Evolutionary conservation across 2,329 filamentous ascomycete species (phyloP).

Genomic region (Cercospora canescens): DNA sequence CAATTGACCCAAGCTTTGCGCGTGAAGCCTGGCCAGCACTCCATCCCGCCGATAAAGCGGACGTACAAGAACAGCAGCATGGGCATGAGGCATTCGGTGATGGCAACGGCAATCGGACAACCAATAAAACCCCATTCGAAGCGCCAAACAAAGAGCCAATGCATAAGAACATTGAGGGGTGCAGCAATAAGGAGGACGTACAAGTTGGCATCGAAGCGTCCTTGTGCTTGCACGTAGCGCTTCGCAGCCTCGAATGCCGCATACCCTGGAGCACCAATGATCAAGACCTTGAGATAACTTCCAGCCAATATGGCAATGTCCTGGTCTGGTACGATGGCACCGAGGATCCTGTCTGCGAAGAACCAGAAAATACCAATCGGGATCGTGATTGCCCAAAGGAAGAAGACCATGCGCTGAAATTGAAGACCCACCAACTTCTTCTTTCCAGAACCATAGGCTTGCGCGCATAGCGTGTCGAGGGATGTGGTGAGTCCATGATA

Average conservation of each 20-base stretch:
- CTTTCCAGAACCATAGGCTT: slow-evolving; percentile 89
- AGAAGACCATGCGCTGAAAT: slow-evolving; percentile 77
- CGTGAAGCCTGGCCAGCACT: slow-evolving; percentile 83
- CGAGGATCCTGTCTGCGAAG: slow-evolving; percentile 64
- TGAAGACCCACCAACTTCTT: slow-evolving; percentile 86
- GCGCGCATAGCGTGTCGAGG: slow-evolving; percentile 87
- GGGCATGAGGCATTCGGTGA: slow-evolving; percentile 75
- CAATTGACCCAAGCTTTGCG: slow-evolving; percentile 70
- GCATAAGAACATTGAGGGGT: slow-evolving; percentile 76
- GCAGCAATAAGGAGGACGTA: slow-evolving; percentile 82
- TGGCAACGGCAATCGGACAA: slow-evolving; percentile 73
- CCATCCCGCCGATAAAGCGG: slow-evolving; percentile 66
- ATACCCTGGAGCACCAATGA: slow-evolving; percentile 72
- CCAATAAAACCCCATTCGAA: slow-evolving; percentile 70
- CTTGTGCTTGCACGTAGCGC: slow-evolving; percentile 85
- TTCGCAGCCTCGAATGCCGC: slow-evolving; percentile 77
- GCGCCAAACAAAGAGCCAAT: slow-evolving; percentile 75
- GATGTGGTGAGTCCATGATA: slow-evolving; percentile 75
- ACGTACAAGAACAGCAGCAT: slow-evolving; percentile 74
- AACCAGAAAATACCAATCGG: slow-evolving; percentile 74
- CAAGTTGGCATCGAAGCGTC: slow-evolving; percentile 78
- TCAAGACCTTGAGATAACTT: slow-evolving; percentile 68
- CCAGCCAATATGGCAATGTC: slow-evolving; percentile 72
- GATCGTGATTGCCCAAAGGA: slow-evolving; percentile 70
- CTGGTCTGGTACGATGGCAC: slow-evolving; percentile 66